Evolutionary conservation across 176 grass and related monocot genomes (phyloP), one percentile per base, ranked within the genome.

Genomic region (Cenchrus americanus): DNA sequence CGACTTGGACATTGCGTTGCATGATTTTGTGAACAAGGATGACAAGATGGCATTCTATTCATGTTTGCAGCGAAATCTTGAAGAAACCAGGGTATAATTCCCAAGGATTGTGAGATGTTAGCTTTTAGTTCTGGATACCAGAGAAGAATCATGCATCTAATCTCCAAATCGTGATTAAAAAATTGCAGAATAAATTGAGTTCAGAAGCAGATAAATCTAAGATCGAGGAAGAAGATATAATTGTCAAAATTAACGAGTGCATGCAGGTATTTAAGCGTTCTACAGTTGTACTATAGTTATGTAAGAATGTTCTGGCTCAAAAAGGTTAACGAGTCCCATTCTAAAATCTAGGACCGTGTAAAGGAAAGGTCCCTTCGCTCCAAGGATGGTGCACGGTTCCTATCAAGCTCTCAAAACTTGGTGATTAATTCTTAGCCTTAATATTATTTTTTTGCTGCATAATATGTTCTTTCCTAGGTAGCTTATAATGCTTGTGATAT

Each of bases 11-110:
- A 95, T 98, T 58, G 96, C 96, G 50, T 92, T 95, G 84, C 96
- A 98, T 62, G 96, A 98, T 77, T 98, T 98, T 66, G 96, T 98
- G 26, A 98, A 89, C 80, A 98, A 95, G 76, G 96, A 95, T 92
- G 96, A 98, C 81, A 95, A 93, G 85, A 91, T 68, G 66, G 87
- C 91, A 53, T 95, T 98, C 80, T 89, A 92, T 88, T 80, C 93
- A 78, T 98, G 93, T 81, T 89, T 98, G 86, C 81, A 91, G 83
- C 77, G 87, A 61, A 98, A 95, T 84, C 87, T 98, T 65, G 93
- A 98, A 12, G 89, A 98, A 89, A 98, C 96, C 61, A 86, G 87
- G 73, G 96, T 98, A 91, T 91, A 71, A 61, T 66, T 54, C 41
- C 18, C 26, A 67, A 60, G 22, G 7, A 17, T 66, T 78, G 15